A percentile compares a stretch with the other conserved stretches of the same genome.
phyloP scores from a whole-genome alignment of 805 yeast genomes.

The Schwanniomyces vanrijiae region DNA sequence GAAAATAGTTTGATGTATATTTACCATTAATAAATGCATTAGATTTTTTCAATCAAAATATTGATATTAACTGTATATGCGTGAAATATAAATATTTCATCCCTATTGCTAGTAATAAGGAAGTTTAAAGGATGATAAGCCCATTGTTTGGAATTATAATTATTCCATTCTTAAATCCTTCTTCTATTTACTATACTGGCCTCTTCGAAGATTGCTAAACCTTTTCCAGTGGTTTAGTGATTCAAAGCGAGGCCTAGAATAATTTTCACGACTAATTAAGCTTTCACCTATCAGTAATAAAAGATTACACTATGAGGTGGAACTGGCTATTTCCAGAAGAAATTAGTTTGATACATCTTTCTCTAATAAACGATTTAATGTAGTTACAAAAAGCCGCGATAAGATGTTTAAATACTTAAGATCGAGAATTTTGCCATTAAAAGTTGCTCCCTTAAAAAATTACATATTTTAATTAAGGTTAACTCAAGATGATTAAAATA shows the following conservation, averaged over 20 bases:
- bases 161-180: neutral
- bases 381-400: neutral
- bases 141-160: neutral
- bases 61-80: neutral
- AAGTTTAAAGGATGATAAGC: neutral
- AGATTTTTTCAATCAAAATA: neutral
- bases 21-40: neutral
- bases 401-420: too few species aligned
- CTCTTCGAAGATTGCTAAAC: slow-evolving; percentile 50
- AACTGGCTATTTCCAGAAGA: slow-evolving; percentile 23
- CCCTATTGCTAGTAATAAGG: neutral
- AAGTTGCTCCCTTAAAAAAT: neutral
- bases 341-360: slow-evolving; percentile 33
- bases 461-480: neutral
- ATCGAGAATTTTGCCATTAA: neutral
- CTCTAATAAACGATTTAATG: neutral
- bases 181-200: slow-evolving; percentile 20
- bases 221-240: slow-evolving; percentile 40
- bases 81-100: neutral
- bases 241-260: slow-evolving; percentile 52
- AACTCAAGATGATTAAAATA: neutral
- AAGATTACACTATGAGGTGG: slow-evolving; percentile 23
- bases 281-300: slow-evolving; percentile 13
- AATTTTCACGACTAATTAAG: slow-evolving; percentile 16
- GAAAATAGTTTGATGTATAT: neutral